These are phyloP conservation scores for Aspergillus persii DNA, from an alignment of 2,329 filamentous ascomycete genomes.

Conservation along the genomic window DNA sequence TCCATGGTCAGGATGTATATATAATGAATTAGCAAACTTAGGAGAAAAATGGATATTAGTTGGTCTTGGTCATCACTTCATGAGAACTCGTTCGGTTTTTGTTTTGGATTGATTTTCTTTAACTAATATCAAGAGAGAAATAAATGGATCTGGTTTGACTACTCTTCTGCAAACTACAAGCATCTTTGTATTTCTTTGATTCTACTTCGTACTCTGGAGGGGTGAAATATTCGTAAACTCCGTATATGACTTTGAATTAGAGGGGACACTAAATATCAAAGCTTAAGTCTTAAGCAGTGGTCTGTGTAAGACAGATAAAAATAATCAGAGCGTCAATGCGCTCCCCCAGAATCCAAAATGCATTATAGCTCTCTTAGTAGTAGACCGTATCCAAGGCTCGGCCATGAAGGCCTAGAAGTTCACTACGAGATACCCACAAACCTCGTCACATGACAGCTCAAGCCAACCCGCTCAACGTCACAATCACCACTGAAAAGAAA, in stretches of 20 bases:
- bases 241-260: background rate
- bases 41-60: conserved; percentile 14
- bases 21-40: conserved; percentile 27
- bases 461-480: background rate
- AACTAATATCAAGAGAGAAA: background rate
- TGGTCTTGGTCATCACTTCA: background rate
- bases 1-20: conserved; percentile 31
- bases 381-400: too few relatives aligned
- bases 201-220: background rate
- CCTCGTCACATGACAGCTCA: background rate
- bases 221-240: too few relatives aligned
- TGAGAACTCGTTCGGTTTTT: background rate
- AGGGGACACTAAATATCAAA: background rate
- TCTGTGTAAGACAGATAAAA: background rate
- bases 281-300: background rate
- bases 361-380: too few relatives aligned
- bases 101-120: background rate
- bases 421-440: background rate
- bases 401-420: background rate
- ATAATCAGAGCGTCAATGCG: background rate
- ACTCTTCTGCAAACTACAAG: background rate
- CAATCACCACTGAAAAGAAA: background rate
- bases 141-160: too few relatives aligned
- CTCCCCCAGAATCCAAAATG: background rate
- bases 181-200: background rate